Evolutionary conservation across 129 eudicot species (phyloP), one percentile per base, ranked within the genome.

Genomic region (Dittrichia graveolens): DNA sequence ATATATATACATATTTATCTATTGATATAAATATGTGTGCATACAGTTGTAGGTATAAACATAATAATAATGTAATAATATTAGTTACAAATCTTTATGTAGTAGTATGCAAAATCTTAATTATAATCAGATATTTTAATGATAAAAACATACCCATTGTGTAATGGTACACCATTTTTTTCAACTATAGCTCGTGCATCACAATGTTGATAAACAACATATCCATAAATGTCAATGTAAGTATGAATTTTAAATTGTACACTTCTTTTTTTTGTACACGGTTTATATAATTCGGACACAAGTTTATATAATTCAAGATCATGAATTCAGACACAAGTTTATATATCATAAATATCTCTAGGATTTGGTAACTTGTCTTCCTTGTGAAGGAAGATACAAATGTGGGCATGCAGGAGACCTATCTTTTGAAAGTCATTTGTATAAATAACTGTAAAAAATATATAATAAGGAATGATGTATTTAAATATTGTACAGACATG

Each of bases 261-360:
- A 56, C 7, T 44, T 7, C 8, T 18, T 5, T 12, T n/a, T 7
- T 4, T 9, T 7, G 14, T 75, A 56, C 74, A 75, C 4, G 73
- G 73, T 8, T 4, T 5, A 31, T 4, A 12, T 50, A 5, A 44
- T 9, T 65, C 56, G 0, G 39, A 0, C 1, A 75, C 66, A 0
- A 63, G 18, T 5, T 40, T 44, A 39, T 52, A 65, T 10, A 54
- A 54, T 3, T 16, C 31, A 7, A 66, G 80, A 9, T 75, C 45
- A n/a, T n/a, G n/a, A 5, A 44, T 9, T 65, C 56, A 1, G 39
- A 0, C 1, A 75, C 66, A 0, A 63, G 18, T 5, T 40, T 44
- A 39, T 52, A 65, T 10, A 3, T 0, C 14, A 44, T 65, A 55
- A 0, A 65, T 19, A 8, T 65, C 15, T 14, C 43, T 15, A 2